These are phyloP conservation scores for Entomortierella lignicola DNA, from an alignment of 192 early-diverging fungal species.

Conservation along the genomic window DNA sequence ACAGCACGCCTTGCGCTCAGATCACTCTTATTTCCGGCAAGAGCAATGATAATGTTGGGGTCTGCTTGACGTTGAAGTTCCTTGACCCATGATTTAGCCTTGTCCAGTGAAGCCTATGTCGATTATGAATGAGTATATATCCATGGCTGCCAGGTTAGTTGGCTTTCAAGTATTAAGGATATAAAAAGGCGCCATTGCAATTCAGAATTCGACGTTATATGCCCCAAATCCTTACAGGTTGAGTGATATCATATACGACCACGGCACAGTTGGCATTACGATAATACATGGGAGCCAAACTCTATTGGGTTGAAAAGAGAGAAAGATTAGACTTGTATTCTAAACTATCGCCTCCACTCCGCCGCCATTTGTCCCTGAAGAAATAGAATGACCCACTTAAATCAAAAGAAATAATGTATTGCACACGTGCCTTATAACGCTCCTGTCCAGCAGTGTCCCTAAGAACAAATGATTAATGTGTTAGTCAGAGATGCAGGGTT, in stretches of 20 bases:
- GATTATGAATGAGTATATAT: neutral
- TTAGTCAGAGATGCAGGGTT: too few species aligned
- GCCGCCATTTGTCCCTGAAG: too few species aligned
- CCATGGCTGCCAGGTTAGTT: neutral
- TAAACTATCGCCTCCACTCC: neutral
- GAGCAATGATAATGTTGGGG: constrained; percentile 78
- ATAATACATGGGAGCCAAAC: constrained; percentile 82
- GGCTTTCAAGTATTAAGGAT: too few species aligned
- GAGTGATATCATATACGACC: constrained; percentile 82
- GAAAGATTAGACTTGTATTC: neutral
- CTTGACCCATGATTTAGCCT: constrained; percentile 79
- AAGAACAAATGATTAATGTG: neutral
- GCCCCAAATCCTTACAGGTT: constrained; percentile 60
- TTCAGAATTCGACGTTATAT: too few species aligned
- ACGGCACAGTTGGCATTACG: constrained; percentile 78
- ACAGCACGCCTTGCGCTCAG: constrained; percentile 74
- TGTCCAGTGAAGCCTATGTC: constrained; percentile 71
- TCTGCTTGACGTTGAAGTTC: constrained; percentile 80
- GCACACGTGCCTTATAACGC: constrained; percentile 68
- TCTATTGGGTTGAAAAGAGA: constrained; percentile 46
- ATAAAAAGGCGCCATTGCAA: too few species aligned
- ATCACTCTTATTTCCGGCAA: constrained; percentile 78
- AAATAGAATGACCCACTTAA: constrained; percentile 5
- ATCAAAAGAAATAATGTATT: neutral
- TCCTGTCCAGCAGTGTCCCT: constrained; percentile 83